Evolutionary conservation across 1,284 basidiomycete species (phyloP).

Genomic region (Papiliotrema flavescens): DNA sequence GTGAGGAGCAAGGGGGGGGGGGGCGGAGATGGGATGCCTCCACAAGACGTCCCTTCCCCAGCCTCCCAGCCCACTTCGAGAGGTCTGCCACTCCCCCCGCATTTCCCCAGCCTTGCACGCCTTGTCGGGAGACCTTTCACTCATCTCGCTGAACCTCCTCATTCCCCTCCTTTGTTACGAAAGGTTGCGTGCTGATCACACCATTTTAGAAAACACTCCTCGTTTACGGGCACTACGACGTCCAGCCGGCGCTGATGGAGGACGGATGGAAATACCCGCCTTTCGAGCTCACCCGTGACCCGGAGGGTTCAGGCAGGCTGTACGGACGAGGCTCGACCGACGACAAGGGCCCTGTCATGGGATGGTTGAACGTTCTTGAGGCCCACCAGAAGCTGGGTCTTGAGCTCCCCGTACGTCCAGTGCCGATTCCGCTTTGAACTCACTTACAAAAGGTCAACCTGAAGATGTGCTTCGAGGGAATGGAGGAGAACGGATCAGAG

Average conservation of each 20-base stretch:
- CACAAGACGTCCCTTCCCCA: too few species aligned
- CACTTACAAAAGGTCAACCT: constrained; percentile 65
- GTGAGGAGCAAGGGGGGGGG: too few species aligned
- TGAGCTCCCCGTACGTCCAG: constrained; percentile 63
- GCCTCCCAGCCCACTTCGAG: too few species aligned
- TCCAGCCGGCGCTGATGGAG: constrained; percentile 57
- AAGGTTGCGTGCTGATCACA: constrained; percentile 9
- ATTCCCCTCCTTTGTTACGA: constrained; percentile 6
- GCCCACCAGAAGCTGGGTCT: constrained; percentile 72
- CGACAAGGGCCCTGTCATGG: constrained; percentile 88
- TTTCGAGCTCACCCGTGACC: constrained; percentile 71
- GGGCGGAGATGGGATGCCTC: too few species aligned
- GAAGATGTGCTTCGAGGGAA: constrained; percentile 93
- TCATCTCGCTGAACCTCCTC: too few species aligned
- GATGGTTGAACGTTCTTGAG: constrained; percentile 93
- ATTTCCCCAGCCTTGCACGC: too few species aligned
- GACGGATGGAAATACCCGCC: constrained; percentile 93
- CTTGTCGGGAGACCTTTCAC: too few species aligned
- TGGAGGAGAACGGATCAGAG: constrained; percentile 96
- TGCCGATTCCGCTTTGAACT: not conserved
- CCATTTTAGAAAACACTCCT: constrained; percentile 71
- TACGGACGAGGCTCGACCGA: constrained; percentile 89
- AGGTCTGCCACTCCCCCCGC: not conserved
- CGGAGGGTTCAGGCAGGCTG: constrained; percentile 52
- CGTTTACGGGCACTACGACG: constrained; percentile 79